Conservation (phyloP, 169 alveolate genomes). For the Prorocentrum cordatum region DNA sequence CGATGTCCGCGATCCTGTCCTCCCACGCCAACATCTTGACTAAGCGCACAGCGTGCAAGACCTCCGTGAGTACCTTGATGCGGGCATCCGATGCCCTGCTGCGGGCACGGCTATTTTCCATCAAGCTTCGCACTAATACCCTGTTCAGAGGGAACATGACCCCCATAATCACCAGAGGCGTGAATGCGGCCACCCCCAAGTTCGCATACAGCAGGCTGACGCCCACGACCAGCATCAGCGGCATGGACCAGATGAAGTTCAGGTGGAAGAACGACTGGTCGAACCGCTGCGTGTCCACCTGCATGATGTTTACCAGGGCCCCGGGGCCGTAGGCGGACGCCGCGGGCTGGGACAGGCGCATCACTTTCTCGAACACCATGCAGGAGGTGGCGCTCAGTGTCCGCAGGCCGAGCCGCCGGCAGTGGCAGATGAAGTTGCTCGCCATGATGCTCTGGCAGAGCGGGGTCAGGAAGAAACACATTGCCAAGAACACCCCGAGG, state of each 20-base stretch:
- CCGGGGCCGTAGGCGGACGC: conserved; percentile 5
- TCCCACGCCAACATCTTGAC: conserved; percentile 20
- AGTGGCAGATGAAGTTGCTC: too few relatives aligned
- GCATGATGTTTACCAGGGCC: conserved; percentile 1
- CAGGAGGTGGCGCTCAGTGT: too few relatives aligned
- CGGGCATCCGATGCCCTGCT: too few relatives aligned
- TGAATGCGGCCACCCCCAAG: background rate
- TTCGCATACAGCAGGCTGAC: background rate
- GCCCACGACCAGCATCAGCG: background rate
- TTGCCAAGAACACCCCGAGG: too few relatives aligned
- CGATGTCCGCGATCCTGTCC: background rate
- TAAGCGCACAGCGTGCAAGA: conserved; percentile 6
- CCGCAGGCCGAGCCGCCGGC: too few relatives aligned
- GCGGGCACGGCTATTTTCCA: too few relatives aligned
- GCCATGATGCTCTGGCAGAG: too few relatives aligned
- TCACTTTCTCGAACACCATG: conserved; percentile 5
- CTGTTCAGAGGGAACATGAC: too few relatives aligned
- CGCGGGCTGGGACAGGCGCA: background rate
- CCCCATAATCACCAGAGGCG: conserved; percentile 4
- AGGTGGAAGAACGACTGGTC: background rate
- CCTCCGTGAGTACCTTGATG: too few relatives aligned
- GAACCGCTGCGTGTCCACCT: conserved; percentile 5
- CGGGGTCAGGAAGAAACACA: too few relatives aligned
- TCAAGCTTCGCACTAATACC: too few relatives aligned
- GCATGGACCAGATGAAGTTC: conserved; percentile 1